Evolutionary conservation across 2,329 filamentous ascomycete species (phyloP), one percentile per base, ranked within the genome.

Genomic region (Keithomyces neogunnii): DNA sequence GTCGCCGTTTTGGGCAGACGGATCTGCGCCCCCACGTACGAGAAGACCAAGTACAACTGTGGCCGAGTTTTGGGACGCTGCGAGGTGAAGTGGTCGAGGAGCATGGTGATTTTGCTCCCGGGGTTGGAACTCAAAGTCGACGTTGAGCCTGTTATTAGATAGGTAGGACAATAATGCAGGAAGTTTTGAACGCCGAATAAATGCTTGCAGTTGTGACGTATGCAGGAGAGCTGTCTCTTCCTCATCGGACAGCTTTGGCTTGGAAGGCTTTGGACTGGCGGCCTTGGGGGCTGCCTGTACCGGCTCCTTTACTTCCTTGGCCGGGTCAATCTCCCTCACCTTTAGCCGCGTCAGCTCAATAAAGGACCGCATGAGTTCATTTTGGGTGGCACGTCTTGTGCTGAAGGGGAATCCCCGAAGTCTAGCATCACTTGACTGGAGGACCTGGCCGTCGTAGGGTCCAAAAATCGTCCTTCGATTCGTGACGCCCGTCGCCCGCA

Each of bases 261-360:
- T 77, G 0, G 76, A 68, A 0, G 77, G 73, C 57, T 83, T 84
- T 0, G 73, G 52, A 6, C 70, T 65, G 13, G 66, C 46, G 3
- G 69, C 58, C 66, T 64, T 75, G 19, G 55, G 60, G 52, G 60
- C 67, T 61, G 63, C 53, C 11, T 55, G 38, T 13, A 77, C 69
- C 5, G 71, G 60, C 39, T 69, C 68, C 57, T 66, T 69, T 35
- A 66, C 65, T 53, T 76, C 74, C 10, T 82, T 77, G 3, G 74
- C 77, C 56, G 89, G 86, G 52, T 88, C 79, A 31, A 97, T 79
- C 55, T 88, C 85, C 47, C 82, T 83, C 45, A 96, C 78, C 68
- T 99, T 96, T 13, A 96, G 78, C 13, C 93, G 78, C 0, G 93
- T 99, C 33, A 99, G 77, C 70, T 99, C 93, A 55, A 95, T 87